phyloP scores from a whole-genome alignment of 306 rosid genomes.

The Potentilla sterilis region DNA sequence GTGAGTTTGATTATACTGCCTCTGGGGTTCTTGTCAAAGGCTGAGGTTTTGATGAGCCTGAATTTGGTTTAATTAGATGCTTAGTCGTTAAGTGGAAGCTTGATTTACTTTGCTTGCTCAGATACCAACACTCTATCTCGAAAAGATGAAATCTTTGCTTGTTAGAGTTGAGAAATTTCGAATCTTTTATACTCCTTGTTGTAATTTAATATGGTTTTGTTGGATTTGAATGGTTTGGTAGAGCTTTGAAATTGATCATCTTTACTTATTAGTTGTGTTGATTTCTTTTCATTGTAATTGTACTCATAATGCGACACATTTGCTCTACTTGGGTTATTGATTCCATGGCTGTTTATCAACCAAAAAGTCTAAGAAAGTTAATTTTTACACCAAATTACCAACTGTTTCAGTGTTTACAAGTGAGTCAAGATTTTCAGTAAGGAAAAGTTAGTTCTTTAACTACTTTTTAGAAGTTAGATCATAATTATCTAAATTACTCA shows the following conservation, averaged over 20 bases:
- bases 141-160: conserved; percentile 1
- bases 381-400: too few relatives aligned
- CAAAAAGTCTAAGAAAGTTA: not conserved
- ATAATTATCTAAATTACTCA: too few relatives aligned
- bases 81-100: too few relatives aligned
- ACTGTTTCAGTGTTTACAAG: not conserved
- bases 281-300: not conserved
- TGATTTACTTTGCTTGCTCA: too few relatives aligned
- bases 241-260: not conserved
- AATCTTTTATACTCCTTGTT: not conserved
- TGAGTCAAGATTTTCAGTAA: not conserved
- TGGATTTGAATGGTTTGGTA: not conserved
- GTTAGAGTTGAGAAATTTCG: not conserved
- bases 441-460: not conserved
- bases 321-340: not conserved
- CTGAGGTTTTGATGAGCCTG: too few relatives aligned
- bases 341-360: not conserved
- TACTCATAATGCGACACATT: too few relatives aligned
- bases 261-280: not conserved
- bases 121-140: not conserved
- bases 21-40: too few relatives aligned
- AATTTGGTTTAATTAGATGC: too few relatives aligned
- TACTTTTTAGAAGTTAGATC: too few relatives aligned
- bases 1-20: too few relatives aligned
- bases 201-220: not conserved